Base-by-base conservation (phyloP, 2,329 filamentous ascomycete species). In the Aspergillus novoparasiticus region DNA sequence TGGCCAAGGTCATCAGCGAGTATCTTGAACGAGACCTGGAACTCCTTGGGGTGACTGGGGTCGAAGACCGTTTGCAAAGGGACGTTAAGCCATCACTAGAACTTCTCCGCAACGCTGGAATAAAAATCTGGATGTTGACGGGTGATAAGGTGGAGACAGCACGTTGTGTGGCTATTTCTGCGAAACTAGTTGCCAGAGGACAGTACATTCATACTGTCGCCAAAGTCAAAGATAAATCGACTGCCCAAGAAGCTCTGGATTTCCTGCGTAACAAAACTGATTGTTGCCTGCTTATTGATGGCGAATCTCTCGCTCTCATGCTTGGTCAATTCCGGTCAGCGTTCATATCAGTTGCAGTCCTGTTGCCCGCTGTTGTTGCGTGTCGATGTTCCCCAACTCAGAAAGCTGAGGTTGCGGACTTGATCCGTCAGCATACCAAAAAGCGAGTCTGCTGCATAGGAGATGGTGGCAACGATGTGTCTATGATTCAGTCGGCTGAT, bases 101-200 rank as follows among this genome's bases (percentile, higher is more conserved):
- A 78, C 87, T 99, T 6, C 86, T 99, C 58, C 92, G 95, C 68
- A 99, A 99, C 72, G 95, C 95, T 0, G 95, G 95, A 30, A 95
- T 99, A 80, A 98, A 98, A 78, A 98, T 99, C 57, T 99, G 95
- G 95, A 99, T 99, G 95, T 84, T 99, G 75, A 99, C 95, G 0
- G 95, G 95, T 54, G 95, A 99, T 83, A 99, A 99, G 79, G 92
- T 99, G 3, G 95, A 99, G 80, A 99, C 95, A 16, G 95, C 95
- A 19, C 89, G 95, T 41, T 99, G 95, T 78, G 94, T 99, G 14
- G 96, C 95, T 2, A 91, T 99, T 50, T 96, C 91, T 73, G 94
- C 94, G 34, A 97, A 97, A 77, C 86, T 99, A 8, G 95, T 99
- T 16, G 90, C 93, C 4, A 86, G 95, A 65, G 94, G 94, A 1